These are phyloP conservation scores for Aureobasidium namibiae DNA, from an alignment of 2,329 filamentous ascomycete species.

Conservation along the genomic window DNA sequence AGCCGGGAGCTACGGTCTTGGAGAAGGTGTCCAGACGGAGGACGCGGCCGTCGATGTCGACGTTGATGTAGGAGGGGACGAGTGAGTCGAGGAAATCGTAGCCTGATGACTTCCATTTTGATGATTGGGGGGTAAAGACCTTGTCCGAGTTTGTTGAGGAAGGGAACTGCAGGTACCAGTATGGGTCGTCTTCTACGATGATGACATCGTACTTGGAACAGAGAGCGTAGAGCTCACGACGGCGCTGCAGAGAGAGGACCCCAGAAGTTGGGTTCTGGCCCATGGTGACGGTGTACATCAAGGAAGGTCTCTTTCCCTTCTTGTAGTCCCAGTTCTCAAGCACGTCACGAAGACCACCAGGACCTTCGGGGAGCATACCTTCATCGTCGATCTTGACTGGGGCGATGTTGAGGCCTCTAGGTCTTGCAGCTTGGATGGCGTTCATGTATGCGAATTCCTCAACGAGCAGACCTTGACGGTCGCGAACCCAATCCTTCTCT, in stretches of 20 bases:
- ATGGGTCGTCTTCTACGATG: constrained; percentile 90
- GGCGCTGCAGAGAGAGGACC: constrained; percentile 62
- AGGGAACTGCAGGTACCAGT: constrained; percentile 90
- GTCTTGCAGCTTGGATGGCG: constrained; percentile 57
- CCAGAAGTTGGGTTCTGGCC: constrained; percentile 84
- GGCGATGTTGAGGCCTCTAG: constrained; percentile 64
- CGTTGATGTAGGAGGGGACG: constrained; percentile 68
- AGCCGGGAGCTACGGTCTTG: constrained; percentile 86
- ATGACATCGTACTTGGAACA: constrained; percentile 80
- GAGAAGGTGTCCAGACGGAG: constrained; percentile 88
- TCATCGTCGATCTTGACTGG: constrained; percentile 68
- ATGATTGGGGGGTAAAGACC: background rate
- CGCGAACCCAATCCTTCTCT: constrained; percentile 55
- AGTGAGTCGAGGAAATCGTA: constrained; percentile 76
- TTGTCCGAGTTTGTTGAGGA: constrained; percentile 46
- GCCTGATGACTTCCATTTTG: constrained; percentile 50
- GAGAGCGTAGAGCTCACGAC: constrained; percentile 70
- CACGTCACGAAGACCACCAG: constrained; percentile 67
- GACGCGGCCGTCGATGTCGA: constrained; percentile 81
- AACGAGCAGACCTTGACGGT: constrained; percentile 68
- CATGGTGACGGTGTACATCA: constrained; percentile 87
- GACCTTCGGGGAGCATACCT: constrained; percentile 68
- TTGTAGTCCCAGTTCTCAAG: constrained; percentile 72
- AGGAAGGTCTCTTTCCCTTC: constrained; percentile 66
- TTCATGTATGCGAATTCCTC: constrained; percentile 79